phyloP scores from a whole-genome alignment of 257 asterid species.

The Ballota nigra region DNA sequence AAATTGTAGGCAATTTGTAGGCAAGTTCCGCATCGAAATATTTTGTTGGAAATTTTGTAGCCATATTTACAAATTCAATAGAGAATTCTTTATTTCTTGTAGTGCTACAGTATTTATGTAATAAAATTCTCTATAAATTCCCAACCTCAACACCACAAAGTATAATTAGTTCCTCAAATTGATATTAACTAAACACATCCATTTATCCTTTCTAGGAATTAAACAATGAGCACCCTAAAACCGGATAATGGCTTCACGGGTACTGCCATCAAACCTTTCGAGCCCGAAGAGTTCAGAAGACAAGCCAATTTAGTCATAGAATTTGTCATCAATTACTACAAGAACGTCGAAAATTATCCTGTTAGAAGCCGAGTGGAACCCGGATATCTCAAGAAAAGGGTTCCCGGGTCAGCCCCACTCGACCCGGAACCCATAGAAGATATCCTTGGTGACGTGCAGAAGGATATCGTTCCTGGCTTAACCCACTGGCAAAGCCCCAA shows the following conservation, averaged over 20 bases:
- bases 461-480: conserved; percentile 59
- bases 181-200: too few relatives aligned
- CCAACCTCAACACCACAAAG: too few relatives aligned
- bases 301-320: conserved; percentile 54
- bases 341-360: conserved; percentile 51
- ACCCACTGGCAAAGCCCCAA: conserved; percentile 79
- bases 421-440: conserved; percentile 53
- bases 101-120: too few relatives aligned
- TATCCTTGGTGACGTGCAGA: conserved; percentile 46
- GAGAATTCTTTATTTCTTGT: too few relatives aligned
- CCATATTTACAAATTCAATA: too few relatives aligned
- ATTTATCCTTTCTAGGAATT: too few relatives aligned
- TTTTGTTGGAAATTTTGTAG: too few relatives aligned
- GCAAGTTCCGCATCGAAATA: too few relatives aligned
- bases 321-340: conserved; percentile 57
- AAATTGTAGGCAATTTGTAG: too few relatives aligned
- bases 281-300: conserved; percentile 55
- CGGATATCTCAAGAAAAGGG: conserved; percentile 46
- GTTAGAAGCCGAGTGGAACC: conserved; percentile 78
- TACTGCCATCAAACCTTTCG: conserved; percentile 39
- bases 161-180: too few relatives aligned
- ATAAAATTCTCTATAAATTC: too few relatives aligned
- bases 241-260: conserved; percentile 18
- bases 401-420: conserved; percentile 46
- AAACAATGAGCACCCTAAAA: not conserved